Evolutionary conservation across 345 rosid species (phyloP).

Genomic region (Excoecaria cochinchinensis): DNA sequence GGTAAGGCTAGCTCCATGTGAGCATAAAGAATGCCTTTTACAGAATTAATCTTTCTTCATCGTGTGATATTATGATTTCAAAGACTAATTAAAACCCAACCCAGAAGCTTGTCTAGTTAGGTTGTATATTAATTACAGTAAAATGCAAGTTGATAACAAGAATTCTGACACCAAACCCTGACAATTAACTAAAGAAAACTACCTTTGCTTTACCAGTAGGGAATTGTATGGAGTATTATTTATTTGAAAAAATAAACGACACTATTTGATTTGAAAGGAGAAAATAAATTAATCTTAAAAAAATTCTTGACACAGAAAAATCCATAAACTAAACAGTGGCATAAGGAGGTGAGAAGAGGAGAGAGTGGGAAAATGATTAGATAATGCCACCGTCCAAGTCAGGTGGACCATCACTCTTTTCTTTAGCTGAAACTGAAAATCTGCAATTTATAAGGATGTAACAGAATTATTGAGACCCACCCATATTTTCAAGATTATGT

Average conservation of each 20-base stretch:
- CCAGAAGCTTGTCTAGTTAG: neutral
- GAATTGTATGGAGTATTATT: neutral
- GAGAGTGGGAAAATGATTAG: neutral
- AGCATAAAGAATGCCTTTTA: too few relatives aligned
- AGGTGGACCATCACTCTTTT: slow-evolving; percentile 5
- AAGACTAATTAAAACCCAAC: neutral
- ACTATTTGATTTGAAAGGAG: neutral
- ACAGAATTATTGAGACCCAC: slow-evolving; percentile 12
- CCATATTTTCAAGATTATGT: neutral
- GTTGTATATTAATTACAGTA: neutral
- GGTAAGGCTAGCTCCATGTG: neutral
- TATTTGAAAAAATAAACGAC: neutral
- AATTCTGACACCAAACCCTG: neutral
- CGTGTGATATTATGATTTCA: neutral
- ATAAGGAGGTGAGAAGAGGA: neutral
- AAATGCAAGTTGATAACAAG: neutral
- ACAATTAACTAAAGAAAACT: neutral
- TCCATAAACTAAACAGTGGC: slow-evolving; percentile 2
- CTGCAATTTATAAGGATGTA: neutral
- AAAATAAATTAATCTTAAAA: neutral
- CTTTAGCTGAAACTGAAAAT: neutral
- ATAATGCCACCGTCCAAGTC: slow-evolving; percentile 19
- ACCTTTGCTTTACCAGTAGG: neutral
- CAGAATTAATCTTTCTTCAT: neutral
- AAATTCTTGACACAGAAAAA: slow-evolving; percentile 16